Percentiles rank a stretch among this genome's conserved stretches.
phyloP scores from a whole-genome alignment of 768 basidiomycete genomes.

The Suillus subaureus region DNA sequence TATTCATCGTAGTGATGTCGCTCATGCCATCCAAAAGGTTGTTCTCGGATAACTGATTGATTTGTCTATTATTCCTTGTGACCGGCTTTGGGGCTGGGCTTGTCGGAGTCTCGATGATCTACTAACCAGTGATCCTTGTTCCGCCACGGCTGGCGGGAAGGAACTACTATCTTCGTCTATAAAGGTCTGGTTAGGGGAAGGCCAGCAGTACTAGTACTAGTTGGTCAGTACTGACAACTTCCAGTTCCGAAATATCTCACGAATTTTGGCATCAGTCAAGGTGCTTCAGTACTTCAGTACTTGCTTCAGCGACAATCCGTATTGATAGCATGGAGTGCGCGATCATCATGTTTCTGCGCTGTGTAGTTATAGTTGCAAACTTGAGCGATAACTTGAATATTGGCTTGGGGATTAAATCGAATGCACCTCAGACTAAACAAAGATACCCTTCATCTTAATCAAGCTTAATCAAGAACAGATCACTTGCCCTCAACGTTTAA shows the following conservation, averaged over 20 bases:
- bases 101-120: not conserved
- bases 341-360: not conserved
- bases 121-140: not conserved
- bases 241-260: not conserved
- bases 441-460: not conserved
- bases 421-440: not conserved
- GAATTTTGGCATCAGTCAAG: too few relatives aligned
- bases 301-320: not conserved
- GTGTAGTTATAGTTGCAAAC: not conserved
- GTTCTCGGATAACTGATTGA: not conserved
- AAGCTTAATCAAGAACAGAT: constrained; percentile 8
- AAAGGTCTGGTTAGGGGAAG: too few relatives aligned
- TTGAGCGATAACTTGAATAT: not conserved
- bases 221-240: not conserved
- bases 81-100: not conserved
- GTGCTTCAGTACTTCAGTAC: too few relatives aligned
- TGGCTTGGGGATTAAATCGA: not conserved
- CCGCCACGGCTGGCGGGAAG: not conserved
- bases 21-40: not conserved
- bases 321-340: not conserved
- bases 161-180: not conserved
- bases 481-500: constrained; percentile 5
- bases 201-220: too few relatives aligned
- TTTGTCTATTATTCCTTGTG: not conserved
- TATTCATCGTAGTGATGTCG: not conserved